A percentile compares a stretch with the other conserved stretches of the same genome.
Conservation (phyloP, 1,284 basidiomycete species). For the Spongiforma sp. region DNA sequence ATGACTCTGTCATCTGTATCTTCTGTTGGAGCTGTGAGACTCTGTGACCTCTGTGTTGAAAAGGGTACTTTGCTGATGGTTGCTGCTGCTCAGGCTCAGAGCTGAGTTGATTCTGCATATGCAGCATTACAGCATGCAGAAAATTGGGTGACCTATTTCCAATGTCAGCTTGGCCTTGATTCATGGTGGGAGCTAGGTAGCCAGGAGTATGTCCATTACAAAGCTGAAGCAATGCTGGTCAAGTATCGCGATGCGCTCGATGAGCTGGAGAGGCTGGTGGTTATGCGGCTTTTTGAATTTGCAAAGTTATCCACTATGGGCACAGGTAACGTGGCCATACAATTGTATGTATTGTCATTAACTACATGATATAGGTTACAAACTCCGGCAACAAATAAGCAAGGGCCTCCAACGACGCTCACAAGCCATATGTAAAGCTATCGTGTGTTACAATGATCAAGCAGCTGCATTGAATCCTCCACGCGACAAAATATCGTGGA, state of each 20-base stretch:
- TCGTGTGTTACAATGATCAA: slow-evolving; percentile 5
- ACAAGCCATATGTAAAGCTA: slow-evolving; percentile 6
- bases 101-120: not conserved
- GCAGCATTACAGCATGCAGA: not conserved
- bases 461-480: not conserved
- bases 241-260: not conserved
- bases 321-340: slow-evolving; percentile 3
- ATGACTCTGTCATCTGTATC: too few relatives aligned
- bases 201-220: not conserved
- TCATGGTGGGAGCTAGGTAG: not conserved
- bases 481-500: slow-evolving; percentile 2
- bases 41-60: too few relatives aligned
- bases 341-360: not conserved
- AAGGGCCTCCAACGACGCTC: slow-evolving; percentile 4
- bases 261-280: not conserved
- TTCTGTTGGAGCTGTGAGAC: too few relatives aligned
- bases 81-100: too few relatives aligned
- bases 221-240: not conserved
- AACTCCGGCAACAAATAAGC: slow-evolving; percentile 10
- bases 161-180: not conserved
- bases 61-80: too few relatives aligned
- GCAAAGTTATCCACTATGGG: not conserved
- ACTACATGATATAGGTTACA: slow-evolving; percentile 4
- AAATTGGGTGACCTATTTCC: not conserved
- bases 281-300: not conserved